Evolutionary conservation across 768 basidiomycete species (phyloP), one percentile per base, ranked within the genome.

Genomic region (Rickenella mellea): DNA sequence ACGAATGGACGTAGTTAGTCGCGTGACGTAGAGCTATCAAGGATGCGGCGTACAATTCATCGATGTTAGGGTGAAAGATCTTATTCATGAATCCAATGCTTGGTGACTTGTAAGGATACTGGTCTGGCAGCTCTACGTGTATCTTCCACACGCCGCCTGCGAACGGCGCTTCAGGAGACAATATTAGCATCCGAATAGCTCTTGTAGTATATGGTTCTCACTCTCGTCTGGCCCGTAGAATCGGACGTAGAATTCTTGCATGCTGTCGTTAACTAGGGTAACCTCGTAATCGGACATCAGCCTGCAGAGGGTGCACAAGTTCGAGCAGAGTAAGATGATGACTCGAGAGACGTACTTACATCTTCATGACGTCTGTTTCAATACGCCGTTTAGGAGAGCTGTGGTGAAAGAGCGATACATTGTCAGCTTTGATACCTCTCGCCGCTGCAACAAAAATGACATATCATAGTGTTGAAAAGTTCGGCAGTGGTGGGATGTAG

Each of bases 81-180:
- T 97, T 97, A 76, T 99, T 99, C 90, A 96, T 93, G 66, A 99
- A 99, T 2, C 96, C 96, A 51, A 99, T 99, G 58, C 89, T 92
- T 5, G 96, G 96, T 22, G 90, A 94, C 65, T 98, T 98, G 78
- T 84, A 99, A 2, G 96, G 96, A 58, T 98, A 99, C 62, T 96
- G 91, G 50, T 97, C 91, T 19, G 94, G 96, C 17, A 99, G 73
- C 60, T 99, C 96, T 45, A 99, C 96, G 56, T 99, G 96, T 47
- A 99, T 93, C 75, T 94, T 96, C 96, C 96, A 99, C 42, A 92
- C 85, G 27, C 96, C 96, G 29, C 88, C 87, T n/a, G 87, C 80
- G 57, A 98, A 98, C 5, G 94, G 94, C 43, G 96, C 94, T 97
- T 49, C 14, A 15, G 30, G 21, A 15, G 11, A 20, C 21, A 27